These are phyloP conservation scores for Vanilla planifolia DNA, from an alignment of 106 monocot species.

Conservation along the genomic window DNA sequence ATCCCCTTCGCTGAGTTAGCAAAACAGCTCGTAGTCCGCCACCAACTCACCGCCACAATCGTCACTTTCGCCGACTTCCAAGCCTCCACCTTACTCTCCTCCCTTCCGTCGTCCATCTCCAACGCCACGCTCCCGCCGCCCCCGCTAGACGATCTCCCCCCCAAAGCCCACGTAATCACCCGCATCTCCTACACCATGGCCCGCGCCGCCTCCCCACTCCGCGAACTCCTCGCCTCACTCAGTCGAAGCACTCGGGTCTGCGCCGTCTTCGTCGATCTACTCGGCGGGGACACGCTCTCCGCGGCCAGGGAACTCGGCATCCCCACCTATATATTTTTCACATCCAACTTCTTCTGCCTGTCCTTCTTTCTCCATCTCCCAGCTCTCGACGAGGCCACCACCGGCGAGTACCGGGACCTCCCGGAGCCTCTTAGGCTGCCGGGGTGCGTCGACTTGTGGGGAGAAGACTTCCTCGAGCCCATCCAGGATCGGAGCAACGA, in stretches of 20 bases:
- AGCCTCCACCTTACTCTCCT: slow-evolving; percentile 19
- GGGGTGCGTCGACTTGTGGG: neutral
- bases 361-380: neutral
- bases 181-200: neutral
- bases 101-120: slow-evolving; percentile 31
- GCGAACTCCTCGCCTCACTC: neutral
- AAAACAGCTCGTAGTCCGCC: slow-evolving; percentile 18
- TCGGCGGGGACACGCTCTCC: neutral
- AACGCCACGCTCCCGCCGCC: slow-evolving; percentile 26
- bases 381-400: neutral
- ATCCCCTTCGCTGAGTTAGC: slow-evolving; percentile 41
- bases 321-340: neutral
- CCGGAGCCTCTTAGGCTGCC: neutral
- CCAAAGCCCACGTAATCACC: neutral
- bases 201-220: neutral
- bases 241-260: neutral
- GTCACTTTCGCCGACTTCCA: slow-evolving; percentile 20
- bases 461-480: neutral
- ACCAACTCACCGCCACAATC: slow-evolving; percentile 44
- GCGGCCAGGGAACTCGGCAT: neutral
- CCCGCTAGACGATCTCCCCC: slow-evolving; percentile 17
- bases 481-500: neutral
- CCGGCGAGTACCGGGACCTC: neutral
- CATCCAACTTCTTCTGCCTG: neutral
- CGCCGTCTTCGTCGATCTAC: neutral